Evolutionary conservation across 257 asterid genomes (phyloP), one percentile per base, ranked within the genome.

Genomic region (Lycium barbarum): DNA sequence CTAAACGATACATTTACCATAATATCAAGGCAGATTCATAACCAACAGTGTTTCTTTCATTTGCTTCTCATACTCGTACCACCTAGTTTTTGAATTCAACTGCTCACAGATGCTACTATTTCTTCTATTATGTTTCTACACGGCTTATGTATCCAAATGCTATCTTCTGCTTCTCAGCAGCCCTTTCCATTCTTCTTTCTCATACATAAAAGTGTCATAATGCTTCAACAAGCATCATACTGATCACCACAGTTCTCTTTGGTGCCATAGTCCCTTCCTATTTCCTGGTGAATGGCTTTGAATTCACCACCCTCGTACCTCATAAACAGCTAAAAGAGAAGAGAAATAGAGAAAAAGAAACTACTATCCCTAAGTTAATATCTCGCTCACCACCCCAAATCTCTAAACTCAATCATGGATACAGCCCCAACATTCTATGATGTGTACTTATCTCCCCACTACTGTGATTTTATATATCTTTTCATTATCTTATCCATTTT

Each of bases 161-260:
- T 74, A 74, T 74, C 81, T 20, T 74, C 45, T 74, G 45, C 45
- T 74, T 74, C 20, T 49, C 81, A 74, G 59, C 14, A 7, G 49
- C 62, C 62, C 12, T 74, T 45, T 22, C 62, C 45, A 74, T 49
- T 74, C 62, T 74, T 74, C 81, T 74, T 49, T 55, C 81, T 49
- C 62, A 10, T 63, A 63, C 38, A 4, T 63, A 63, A 63, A 59
- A 22, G 40, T 63, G 71, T 3, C 3, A 8, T 63, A 26, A 63
- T 10, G 40, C 71, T 63, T 63, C 71, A 63, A 63, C 36, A 63
- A 22, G 40, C 40, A 63, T 63, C 38, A 10, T 22, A 10, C 38
- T 63, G 40, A 63, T 55, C 62, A 55, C 40, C 3, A 12, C 40
- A 22, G 40, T 26, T 63, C 40, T 26, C 71, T 63, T 26, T 63